A percentile compares a stretch with the other conserved stretches of the same genome.
Conservation (phyloP, 352 stramenopile species). For the Pythium periplocum region DNA sequence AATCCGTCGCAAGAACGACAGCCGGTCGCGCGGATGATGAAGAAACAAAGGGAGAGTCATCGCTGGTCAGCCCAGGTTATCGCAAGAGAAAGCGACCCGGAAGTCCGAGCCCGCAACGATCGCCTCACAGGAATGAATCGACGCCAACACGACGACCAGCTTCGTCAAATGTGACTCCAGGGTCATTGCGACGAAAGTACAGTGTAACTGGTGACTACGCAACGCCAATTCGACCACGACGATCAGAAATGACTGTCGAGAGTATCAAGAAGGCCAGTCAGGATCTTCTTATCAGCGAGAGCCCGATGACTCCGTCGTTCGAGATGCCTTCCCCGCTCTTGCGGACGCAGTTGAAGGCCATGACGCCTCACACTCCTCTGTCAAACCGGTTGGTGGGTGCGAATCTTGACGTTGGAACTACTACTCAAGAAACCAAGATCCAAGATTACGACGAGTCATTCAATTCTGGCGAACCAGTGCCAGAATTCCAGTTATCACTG, state of each 20-base stretch:
- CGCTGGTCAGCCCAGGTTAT: conserved; percentile 20
- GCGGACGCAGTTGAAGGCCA: conserved; percentile 73
- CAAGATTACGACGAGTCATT: conserved; percentile 72
- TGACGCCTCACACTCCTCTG: conserved; percentile 78
- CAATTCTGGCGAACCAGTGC: conserved; percentile 48
- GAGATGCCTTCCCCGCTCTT: conserved; percentile 75
- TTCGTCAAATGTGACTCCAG: conserved; percentile 14
- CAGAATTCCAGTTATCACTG: conserved; percentile 66
- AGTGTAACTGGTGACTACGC: conserved; percentile 39
- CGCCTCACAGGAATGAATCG: neutral
- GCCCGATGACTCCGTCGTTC: conserved; percentile 52
- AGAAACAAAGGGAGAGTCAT: conserved; percentile 13
- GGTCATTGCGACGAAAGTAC: conserved; percentile 60
- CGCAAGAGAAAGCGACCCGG: conserved; percentile 48
- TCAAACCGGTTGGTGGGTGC: conserved; percentile 82
- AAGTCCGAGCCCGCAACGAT: conserved; percentile 2
- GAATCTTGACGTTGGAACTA: conserved; percentile 61
- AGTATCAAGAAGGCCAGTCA: conserved; percentile 27
- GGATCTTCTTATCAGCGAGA: conserved; percentile 42
- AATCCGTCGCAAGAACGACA: conserved; percentile 2
- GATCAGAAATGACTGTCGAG: conserved; percentile 22
- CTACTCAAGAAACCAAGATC: conserved; percentile 59
- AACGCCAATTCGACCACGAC: conserved; percentile 31
- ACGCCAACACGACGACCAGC: conserved; percentile 10
- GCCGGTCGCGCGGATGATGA: conserved; percentile 4